phyloP scores from a whole-genome alignment of 805 yeast species.

The Dipodascopsis uninucleata region DNA sequence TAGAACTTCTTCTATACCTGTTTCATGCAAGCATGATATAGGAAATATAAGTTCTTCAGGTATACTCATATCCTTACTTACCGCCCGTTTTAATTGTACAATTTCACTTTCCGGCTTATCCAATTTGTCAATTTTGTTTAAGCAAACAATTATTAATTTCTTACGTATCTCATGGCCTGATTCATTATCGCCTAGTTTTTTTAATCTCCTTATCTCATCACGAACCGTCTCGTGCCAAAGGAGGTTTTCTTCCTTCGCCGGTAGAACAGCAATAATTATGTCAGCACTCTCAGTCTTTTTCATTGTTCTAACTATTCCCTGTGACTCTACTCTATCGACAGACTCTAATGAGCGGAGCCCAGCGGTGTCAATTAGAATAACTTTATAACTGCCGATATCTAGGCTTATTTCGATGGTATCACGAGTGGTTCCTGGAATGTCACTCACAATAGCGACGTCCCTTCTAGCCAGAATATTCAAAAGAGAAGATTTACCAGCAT shows the following conservation, averaged over 20 bases:
- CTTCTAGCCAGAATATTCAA: constrained; percentile 70
- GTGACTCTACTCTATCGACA: constrained; percentile 52
- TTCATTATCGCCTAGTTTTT: constrained; percentile 9
- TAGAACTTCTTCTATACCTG: constrained; percentile 54
- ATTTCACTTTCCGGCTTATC: neutral
- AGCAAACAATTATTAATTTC: constrained; percentile 32
- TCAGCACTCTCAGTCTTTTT: constrained; percentile 59
- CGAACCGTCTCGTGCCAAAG: constrained; percentile 13
- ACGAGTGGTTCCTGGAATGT: constrained; percentile 89
- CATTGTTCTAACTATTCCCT: constrained; percentile 80
- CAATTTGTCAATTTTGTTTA: constrained; percentile 36
- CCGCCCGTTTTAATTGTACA: neutral
- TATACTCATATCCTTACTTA: constrained; percentile 23
- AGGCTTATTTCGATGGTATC: constrained; percentile 79
- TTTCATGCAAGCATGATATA: constrained; percentile 58
- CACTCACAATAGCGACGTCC: constrained; percentile 87
- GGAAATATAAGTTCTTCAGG: constrained; percentile 25
- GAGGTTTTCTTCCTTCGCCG: constrained; percentile 34
- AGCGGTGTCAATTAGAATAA: constrained; percentile 86
- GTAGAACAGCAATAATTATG: constrained; percentile 61
- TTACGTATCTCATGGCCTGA: neutral
- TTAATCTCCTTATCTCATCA: constrained; percentile 9
- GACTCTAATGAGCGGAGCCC: constrained; percentile 60
- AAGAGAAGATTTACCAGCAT: constrained; percentile 91
- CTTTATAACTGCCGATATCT: constrained; percentile 79